These are phyloP conservation scores for Amphibolis antarctica DNA, from an alignment of 106 monocot genomes.

Conservation along the genomic window DNA sequence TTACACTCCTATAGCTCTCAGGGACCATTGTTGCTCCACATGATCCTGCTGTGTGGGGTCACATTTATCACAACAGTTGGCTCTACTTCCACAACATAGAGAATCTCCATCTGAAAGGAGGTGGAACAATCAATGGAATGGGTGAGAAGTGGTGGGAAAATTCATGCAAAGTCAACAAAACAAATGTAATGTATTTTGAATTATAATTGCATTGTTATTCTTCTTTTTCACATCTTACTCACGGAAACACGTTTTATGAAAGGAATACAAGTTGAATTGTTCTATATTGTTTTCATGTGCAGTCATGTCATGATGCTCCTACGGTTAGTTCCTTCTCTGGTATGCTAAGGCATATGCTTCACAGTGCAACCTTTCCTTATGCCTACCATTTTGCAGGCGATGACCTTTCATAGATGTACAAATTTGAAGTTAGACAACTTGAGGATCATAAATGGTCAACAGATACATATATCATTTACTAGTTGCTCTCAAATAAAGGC, in stretches of 20 bases:
- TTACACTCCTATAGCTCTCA: constrained; percentile 24
- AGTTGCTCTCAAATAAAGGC: constrained; percentile 36
- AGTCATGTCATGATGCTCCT: constrained; percentile 64
- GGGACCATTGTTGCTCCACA: constrained; percentile 60
- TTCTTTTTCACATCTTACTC: too few relatives aligned
- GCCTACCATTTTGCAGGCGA: constrained; percentile 32
- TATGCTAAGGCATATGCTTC: neutral
- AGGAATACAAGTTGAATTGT: neutral
- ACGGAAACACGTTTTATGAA: neutral
- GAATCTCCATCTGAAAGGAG: constrained; percentile 8
- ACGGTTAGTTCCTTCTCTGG: constrained; percentile 28
- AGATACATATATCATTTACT: constrained; percentile 66
- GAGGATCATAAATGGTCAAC: constrained; percentile 44
- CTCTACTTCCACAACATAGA: constrained; percentile 15
- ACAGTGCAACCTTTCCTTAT: neutral
- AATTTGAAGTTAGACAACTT: constrained; percentile 37
- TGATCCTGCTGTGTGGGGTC: constrained; percentile 39
- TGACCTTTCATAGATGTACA: constrained; percentile 58
- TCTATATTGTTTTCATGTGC: constrained; percentile 17
- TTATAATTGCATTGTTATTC: neutral
- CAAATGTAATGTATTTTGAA: constrained; percentile 30
- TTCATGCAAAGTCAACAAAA: constrained; percentile 59
- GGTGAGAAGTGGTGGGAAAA: constrained; percentile 72
- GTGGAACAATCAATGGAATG: constrained; percentile 27
- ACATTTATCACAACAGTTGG: constrained; percentile 14